Evolutionary conservation across 2,329 filamentous ascomycete genomes (phyloP), one percentile per base, ranked within the genome.

Genomic region (Aspergillus terreus): DNA sequence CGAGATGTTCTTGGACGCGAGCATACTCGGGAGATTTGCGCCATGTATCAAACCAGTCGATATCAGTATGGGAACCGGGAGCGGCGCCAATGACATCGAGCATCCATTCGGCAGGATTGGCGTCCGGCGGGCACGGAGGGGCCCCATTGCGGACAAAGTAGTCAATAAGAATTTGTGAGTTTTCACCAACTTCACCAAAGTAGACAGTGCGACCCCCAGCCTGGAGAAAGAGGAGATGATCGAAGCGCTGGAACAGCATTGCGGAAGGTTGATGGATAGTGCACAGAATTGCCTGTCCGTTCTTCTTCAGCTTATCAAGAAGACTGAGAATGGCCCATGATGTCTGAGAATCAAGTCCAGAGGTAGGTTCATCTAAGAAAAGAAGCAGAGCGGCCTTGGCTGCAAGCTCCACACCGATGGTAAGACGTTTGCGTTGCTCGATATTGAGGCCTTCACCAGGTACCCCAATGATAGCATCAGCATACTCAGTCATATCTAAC

Each of bases 261-360:
- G 90, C 90, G 12, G 89, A 94, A 9, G 91, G 91, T 69, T 96
- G 91, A 69, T 96, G 91, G 54, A 96, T 95, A 0, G 91, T 95
- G 74, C 90, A 95, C 9, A 96, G 82, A 70, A 96, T 88, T 44
- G 92, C 90, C 68, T 92, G 89, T 15, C 91, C 91, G 52, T 83
- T 86, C 68, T 91, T 88, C 62, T 89, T 89, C 21, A 96, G 79
- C 72, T 92, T 95, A 71, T 92, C 86, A 32, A 96, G 79, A 6
- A 95, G 79, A 64, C 89, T 84, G 46, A 88, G 79, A 64, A 95
- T 95, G 58, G 89, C 87, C 88, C 89, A 95, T 0, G 90, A 91
- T 0, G 90, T 95, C 70, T 95, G 90, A 59, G 84, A 88, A 70
- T 95, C 91, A 6, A 95, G 82, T 75, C 91, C 91, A 19, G 90